Evolutionary conservation across 23 red algal genomes (phyloP), one percentile per base, ranked within the genome.

Genomic region (Gracilaria gracilis): DNA sequence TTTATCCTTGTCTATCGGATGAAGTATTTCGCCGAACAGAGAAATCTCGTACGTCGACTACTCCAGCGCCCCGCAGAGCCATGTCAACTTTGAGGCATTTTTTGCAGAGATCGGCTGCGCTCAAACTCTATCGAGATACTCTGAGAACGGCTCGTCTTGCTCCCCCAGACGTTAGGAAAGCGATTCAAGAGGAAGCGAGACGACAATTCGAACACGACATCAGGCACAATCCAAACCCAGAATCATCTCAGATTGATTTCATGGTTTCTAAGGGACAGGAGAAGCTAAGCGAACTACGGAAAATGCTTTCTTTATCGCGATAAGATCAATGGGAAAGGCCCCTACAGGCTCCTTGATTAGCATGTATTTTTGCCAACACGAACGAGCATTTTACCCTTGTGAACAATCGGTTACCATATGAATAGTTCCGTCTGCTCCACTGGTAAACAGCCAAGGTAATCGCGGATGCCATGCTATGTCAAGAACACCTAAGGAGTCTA

Each of bases 391-490:
- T 87, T 76, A 88, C 11, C 84, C 84, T 77, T 88, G 84, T 42
- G 87, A 81, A 57, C 73, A 81, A 70, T 95, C 88, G 11, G 86
- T 73, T 28, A 84, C 58, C 61, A 95, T 38, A 81, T 89, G 81
- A 61, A 95, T 86, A 9, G 65, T 85, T 32, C 24, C 55, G 32
- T 98, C 97, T 35, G 76, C 91, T 17, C 93, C 94, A n/a, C 82
- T 75, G 8, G 84, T 83, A 64, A 96, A 94, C 32, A 98, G 91
- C 93, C 93, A 96, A 6, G 97, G 97, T 34, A 98, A 67, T 23
- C 92, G 84, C 19, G 97, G 97, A 71, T 98, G 97, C 88, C 93
- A 98, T 7, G 93, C 91, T 17, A 98, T 83, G 48, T 83, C 82
- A 37, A 92, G 85, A 57, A 94, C 93, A 33, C 93, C 86, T 38